phyloP scores from a whole-genome alignment of 768 basidiomycete genomes.

The Steccherinum ochraceum region DNA sequence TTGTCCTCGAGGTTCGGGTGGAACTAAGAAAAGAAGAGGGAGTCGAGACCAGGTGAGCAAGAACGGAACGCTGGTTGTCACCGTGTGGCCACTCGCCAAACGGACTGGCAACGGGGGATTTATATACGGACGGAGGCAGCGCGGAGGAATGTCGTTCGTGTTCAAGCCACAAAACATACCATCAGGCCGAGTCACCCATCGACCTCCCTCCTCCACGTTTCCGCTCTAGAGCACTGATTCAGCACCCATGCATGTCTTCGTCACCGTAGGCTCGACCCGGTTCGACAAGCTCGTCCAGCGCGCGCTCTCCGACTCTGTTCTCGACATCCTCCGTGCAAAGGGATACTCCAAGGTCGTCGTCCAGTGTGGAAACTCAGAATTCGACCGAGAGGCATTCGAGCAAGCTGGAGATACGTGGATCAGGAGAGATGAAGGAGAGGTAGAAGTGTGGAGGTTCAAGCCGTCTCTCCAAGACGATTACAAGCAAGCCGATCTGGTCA shows the following conservation, averaged over 20 bases:
- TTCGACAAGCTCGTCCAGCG: constrained; percentile 71
- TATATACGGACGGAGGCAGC: neutral
- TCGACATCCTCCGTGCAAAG: constrained; percentile 42
- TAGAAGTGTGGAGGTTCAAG: constrained; percentile 73
- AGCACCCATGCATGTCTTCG: constrained; percentile 49
- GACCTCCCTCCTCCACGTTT: neutral
- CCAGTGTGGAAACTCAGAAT: constrained; percentile 71
- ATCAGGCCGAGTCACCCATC: neutral
- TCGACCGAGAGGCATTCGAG: constrained; percentile 29
- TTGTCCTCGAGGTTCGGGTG: neutral
- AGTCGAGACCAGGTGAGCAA: neutral
- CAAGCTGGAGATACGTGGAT: constrained; percentile 17
- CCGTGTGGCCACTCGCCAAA: neutral
- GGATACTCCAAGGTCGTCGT: constrained; percentile 61
- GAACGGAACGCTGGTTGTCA: neutral
- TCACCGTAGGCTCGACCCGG: constrained; percentile 87
- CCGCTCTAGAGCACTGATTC: too few species aligned
- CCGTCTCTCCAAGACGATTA: constrained; percentile 64
- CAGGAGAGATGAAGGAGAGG: constrained; percentile 23
- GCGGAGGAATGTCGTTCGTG: too few species aligned
- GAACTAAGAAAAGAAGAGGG: neutral
- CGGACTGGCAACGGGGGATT: neutral
- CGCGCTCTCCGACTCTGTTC: constrained; percentile 50
- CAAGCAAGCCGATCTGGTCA: constrained; percentile 64
- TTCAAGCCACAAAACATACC: neutral